These are phyloP conservation scores for Calonectria naviculata DNA, from an alignment of 2,329 filamentous ascomycete genomes.

Conservation along the genomic window DNA sequence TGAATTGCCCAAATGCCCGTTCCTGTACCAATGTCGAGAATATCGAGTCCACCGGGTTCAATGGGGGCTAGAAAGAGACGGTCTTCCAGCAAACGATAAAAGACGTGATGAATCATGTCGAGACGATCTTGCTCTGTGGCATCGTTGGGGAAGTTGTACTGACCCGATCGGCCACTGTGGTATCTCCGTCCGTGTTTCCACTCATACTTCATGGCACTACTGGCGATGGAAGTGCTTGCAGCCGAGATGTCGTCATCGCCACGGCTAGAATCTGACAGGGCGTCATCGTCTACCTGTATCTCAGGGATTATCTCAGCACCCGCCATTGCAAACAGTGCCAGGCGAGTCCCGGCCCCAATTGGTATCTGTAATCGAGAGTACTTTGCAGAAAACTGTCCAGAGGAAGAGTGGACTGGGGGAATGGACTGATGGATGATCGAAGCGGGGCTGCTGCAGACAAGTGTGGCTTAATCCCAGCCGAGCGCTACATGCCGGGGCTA, in stretches of 20 bases:
- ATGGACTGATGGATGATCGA: too few relatives aligned
- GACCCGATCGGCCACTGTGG: slow-evolving; percentile 50
- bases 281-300: neutral
- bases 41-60: slow-evolving; percentile 48
- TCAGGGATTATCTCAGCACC: neutral
- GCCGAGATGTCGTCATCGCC: neutral
- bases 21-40: slow-evolving; percentile 58
- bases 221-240: neutral
- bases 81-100: slow-evolving; percentile 45
- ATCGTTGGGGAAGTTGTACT: slow-evolving; percentile 52
- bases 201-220: neutral
- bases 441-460: too few relatives aligned
- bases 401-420: too few relatives aligned
- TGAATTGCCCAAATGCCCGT: slow-evolving; percentile 62
- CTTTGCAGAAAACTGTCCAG: too few relatives aligned
- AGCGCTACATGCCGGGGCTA: too few relatives aligned
- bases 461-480: too few relatives aligned
- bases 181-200: slow-evolving; percentile 54
- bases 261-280: neutral
- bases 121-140: slow-evolving; percentile 52
- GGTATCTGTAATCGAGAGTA: too few relatives aligned
- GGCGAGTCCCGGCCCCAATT: neutral
- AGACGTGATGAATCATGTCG: slow-evolving; percentile 52
- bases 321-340: neutral
- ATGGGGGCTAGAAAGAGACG: slow-evolving; percentile 51